Evolutionary conservation across 2,329 filamentous ascomycete species (phyloP).

Genomic region (Microsporum audouinii): DNA sequence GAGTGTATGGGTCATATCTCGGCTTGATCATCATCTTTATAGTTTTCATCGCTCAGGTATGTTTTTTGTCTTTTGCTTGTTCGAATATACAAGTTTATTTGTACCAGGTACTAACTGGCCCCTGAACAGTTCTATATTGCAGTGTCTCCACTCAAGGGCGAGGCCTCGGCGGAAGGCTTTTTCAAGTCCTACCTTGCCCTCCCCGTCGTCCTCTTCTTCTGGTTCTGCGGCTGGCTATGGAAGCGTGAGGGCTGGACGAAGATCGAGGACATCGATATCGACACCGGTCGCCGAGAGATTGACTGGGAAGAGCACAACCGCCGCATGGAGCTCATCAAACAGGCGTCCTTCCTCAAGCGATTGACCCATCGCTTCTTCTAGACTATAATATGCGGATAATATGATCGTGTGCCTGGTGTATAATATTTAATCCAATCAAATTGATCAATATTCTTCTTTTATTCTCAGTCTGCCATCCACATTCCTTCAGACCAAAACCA

Average conservation of each 20-base stretch:
- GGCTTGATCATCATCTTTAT: slow-evolving; percentile 46
- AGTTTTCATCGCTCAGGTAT: slow-evolving; percentile 40
- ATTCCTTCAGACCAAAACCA: background rate
- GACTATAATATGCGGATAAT: background rate
- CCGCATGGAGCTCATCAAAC: slow-evolving; percentile 10
- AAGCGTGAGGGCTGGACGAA: slow-evolving; percentile 52
- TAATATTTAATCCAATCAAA: slow-evolving; percentile 4
- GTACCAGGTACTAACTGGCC: background rate
- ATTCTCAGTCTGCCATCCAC: background rate
- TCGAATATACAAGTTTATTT: background rate
- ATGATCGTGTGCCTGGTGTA: background rate
- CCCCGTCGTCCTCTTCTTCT: slow-evolving; percentile 35
- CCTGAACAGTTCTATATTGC: slow-evolving; percentile 20
- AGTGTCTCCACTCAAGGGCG: slow-evolving; percentile 16
- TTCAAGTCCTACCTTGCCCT: slow-evolving; percentile 24
- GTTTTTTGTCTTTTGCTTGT: background rate
- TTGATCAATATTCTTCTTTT: background rate
- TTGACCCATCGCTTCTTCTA: slow-evolving; percentile 13
- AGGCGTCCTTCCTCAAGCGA: slow-evolving; percentile 10
- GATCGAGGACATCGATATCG: slow-evolving; percentile 52
- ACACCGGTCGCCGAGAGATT: slow-evolving; percentile 52
- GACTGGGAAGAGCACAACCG: slow-evolving; percentile 54
- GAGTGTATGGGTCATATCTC: slow-evolving; percentile 49
- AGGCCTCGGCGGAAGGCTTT: slow-evolving; percentile 17
- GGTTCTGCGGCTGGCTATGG: slow-evolving; percentile 49